Base-by-base conservation (phyloP, 2,329 filamentous ascomycete genomes). In the Clonostachys rosea region DNA sequence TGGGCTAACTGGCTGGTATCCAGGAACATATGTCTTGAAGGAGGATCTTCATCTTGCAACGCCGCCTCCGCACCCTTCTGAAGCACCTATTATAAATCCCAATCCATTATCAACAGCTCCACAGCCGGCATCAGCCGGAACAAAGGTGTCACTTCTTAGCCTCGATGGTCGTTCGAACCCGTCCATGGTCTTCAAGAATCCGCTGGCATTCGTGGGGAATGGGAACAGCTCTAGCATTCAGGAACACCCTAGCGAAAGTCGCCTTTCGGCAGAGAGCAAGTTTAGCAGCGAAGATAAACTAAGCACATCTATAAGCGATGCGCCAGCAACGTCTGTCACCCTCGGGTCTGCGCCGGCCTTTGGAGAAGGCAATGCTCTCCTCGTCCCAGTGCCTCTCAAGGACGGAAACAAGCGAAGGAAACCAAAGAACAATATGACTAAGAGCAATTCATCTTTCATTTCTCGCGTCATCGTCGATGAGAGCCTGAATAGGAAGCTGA, bases 381-480 rank as follows among this genome's bases (percentile, higher is more conserved):
- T 97, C 33, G 73, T 77, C 11, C 74, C 76, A 16, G 72, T 76
- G 14, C 76, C 78, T 45, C 74, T 77, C 33, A 90, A 89, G 59
- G 89, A 91, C 59, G 78, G 81, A 39, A 83, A 81, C 53, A 96
- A 96, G 74, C 80, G 83, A 63, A 82, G 86, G 60, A 99, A 99
- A 66, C 94, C 94, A 3, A 99, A 97, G 76, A 97, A 92, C 68
- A 97, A 95, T 65, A 94, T 99, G 65, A 85, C 92, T 45, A 99
- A 99, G 75, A 97, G 91, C 70, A 97, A 96, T 66, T 99, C 94
- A 10, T 96, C 92, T 1, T 99, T 96, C 62, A 94, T 99, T 33
- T 96, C 92, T n/a, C 77, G 94, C 47, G 92, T 96, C 34, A 96
- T 97, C 53, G 85, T 91, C 14, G 89, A 96, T 59, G 94, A 99